A percentile compares a stretch with the other conserved stretches of the same genome.
These are phyloP conservation scores for Scheffersomyces spartinae DNA, from an alignment of 805 yeast species.

Conservation along the genomic window DNA sequence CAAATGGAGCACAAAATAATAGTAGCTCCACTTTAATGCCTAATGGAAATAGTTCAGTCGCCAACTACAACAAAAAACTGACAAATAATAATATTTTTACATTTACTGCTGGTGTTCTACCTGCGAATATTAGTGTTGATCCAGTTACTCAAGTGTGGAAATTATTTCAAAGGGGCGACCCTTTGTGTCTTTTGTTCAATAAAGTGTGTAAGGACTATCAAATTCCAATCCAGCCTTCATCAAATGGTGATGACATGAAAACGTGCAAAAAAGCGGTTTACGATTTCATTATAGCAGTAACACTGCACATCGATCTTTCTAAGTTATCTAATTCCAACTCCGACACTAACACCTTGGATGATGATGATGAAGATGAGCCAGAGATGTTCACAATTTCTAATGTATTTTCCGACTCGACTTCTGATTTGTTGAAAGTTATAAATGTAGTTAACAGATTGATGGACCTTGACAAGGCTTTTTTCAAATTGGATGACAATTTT, in stretches of 20 bases:
- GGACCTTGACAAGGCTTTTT: constrained; percentile 37
- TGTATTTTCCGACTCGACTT: constrained; percentile 74
- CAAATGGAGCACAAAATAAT: constrained; percentile 1
- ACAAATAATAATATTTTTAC: constrained; percentile 36
- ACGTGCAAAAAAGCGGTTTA: constrained; percentile 83
- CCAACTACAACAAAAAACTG: constrained; percentile 8
- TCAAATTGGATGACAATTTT: constrained; percentile 5
- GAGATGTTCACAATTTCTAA: constrained; percentile 85
- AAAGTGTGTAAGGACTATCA: constrained; percentile 36
- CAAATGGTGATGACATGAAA: constrained; percentile 77
- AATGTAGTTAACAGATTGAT: constrained; percentile 59
- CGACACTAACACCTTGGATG: constrained; percentile 58
- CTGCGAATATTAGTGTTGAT: constrained; percentile 66
- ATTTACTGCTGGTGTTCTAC: constrained; percentile 67
- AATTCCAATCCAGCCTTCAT: constrained; percentile 52
- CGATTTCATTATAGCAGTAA: constrained; percentile 80
- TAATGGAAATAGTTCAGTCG: constrained; percentile 17
- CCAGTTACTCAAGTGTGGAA: constrained; percentile 90
- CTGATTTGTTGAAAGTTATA: constrained; percentile 64
- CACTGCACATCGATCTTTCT: no score
- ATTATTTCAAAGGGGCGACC: constrained; percentile 84
- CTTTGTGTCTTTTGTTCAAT: constrained; percentile 79
- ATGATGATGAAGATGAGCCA: constrained; percentile 71
- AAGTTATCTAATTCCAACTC: no score
- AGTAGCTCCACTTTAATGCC: constrained; percentile 5